A percentile compares a stretch with the other conserved stretches of the same genome.
Conservation (phyloP, 805 yeast species). For the Candida odintsovae region DNA sequence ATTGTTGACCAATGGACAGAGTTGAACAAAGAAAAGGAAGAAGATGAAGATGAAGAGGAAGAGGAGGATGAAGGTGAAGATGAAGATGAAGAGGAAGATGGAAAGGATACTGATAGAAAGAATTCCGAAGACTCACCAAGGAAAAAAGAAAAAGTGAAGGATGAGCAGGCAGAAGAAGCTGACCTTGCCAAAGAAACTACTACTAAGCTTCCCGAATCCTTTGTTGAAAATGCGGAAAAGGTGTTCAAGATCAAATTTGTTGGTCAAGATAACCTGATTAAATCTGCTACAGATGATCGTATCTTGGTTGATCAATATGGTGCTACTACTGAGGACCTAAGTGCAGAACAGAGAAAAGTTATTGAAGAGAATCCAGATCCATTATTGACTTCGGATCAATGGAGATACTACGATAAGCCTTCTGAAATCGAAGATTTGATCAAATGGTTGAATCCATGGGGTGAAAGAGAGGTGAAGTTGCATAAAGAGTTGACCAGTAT, state of each 20-base stretch:
- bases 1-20: conserved; percentile 25
- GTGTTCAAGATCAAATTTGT: conserved; percentile 20
- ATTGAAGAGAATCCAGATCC: conserved; percentile 63
- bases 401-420: conserved; percentile 66
- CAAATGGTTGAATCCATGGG: conserved; percentile 71
- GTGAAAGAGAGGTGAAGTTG: conserved; percentile 62
- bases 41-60: conserved; percentile 14
- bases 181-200: conserved; percentile 5
- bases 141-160: conserved; percentile 5
- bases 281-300: conserved; percentile 42
- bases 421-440: conserved; percentile 52
- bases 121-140: neutral
- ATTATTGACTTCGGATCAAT: conserved; percentile 44
- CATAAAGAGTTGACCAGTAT: conserved; percentile 53
- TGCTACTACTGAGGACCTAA: conserved; percentile 21
- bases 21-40: conserved; percentile 1
- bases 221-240: conserved; percentile 17
- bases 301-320: conserved; percentile 33
- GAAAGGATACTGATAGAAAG: neutral
- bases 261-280: conserved; percentile 45
- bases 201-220: conserved; percentile 7
- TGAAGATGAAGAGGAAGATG: neutral
- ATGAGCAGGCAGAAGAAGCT: conserved; percentile 15
- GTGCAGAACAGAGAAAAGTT: conserved; percentile 46
- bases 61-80: conserved; percentile 21